These are phyloP conservation scores for Psilocybe subaeruginosa DNA, from an alignment of 768 basidiomycete genomes.

Conservation along the genomic window DNA sequence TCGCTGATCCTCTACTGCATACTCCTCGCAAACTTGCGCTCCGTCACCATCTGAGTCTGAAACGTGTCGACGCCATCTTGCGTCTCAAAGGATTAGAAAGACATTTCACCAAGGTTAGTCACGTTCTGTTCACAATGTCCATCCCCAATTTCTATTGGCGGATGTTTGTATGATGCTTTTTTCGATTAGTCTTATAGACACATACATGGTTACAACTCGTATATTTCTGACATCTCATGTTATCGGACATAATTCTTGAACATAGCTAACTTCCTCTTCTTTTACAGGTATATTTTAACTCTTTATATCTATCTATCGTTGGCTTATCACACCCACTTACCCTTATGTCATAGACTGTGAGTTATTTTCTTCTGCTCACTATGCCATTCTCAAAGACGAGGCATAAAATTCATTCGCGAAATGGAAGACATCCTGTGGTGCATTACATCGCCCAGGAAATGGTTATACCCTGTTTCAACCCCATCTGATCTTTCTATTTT, in stretches of 20 bases:
- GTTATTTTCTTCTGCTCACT: constrained; percentile 20
- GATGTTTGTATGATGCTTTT: constrained; percentile 32
- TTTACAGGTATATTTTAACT: constrained; percentile 20
- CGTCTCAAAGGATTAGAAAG: constrained; percentile 79
- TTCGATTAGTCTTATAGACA: constrained; percentile 97
- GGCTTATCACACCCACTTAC: background rate
- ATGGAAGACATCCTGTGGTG: constrained; percentile 57
- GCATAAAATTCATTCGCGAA: constrained; percentile 70
- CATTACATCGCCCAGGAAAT: constrained; percentile 63
- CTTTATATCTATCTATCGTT: background rate
- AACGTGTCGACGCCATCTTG: constrained; percentile 83
- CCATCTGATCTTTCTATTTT: constrained; percentile 54
- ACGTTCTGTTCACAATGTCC: constrained; percentile 18
- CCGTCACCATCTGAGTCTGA: constrained; percentile 67
- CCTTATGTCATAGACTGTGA: constrained; percentile 38
- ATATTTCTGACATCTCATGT: constrained; percentile 26
- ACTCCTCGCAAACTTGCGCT: constrained; percentile 64
- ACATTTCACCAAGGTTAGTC: constrained; percentile 71
- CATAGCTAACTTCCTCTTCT: constrained; percentile 11
- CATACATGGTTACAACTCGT: constrained; percentile 65
- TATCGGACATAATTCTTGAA: constrained; percentile 11
- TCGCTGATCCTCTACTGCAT: constrained; percentile 57
- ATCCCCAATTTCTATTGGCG: constrained; percentile 8
- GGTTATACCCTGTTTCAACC: constrained; percentile 71
- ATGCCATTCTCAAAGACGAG: constrained; percentile 46